Percentiles rank a stretch among this genome's conserved stretches.
These are phyloP conservation scores for Xylaria polymorpha DNA, from an alignment of 2,329 filamentous ascomycete species.

Conservation along the genomic window DNA sequence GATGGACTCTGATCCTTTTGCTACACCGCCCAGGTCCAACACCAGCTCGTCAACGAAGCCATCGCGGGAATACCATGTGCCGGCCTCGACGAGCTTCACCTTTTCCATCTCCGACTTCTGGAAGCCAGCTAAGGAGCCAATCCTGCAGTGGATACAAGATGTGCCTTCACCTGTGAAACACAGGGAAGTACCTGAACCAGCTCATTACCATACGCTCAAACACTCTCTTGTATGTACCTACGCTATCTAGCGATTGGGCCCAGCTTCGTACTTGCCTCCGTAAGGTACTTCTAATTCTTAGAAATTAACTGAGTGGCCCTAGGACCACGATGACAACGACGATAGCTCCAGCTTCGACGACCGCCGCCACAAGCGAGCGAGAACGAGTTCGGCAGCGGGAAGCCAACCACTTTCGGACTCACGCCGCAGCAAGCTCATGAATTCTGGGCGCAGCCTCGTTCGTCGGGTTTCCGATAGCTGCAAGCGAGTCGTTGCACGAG, in stretches of 20 bases:
- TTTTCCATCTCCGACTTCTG: slow-evolving; percentile 44
- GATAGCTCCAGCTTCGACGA: slow-evolving; percentile 29
- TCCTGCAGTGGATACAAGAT: slow-evolving; percentile 47
- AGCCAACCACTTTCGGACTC: slow-evolving; percentile 25
- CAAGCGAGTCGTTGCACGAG: slow-evolving; percentile 35
- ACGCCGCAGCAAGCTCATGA: slow-evolving; percentile 32
- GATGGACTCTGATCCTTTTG: slow-evolving; percentile 12
- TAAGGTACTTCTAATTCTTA: background rate
- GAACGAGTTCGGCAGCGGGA: slow-evolving; percentile 21
- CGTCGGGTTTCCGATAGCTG: slow-evolving; percentile 42
- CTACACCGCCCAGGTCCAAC: slow-evolving; percentile 10
- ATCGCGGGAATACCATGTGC: slow-evolving; percentile 40
- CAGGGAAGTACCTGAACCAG: slow-evolving; percentile 39
- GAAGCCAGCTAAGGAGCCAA: slow-evolving; percentile 41
- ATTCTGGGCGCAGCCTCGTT: slow-evolving; percentile 36
- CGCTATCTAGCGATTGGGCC: background rate
- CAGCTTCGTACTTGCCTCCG: background rate
- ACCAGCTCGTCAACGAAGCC: slow-evolving; percentile 12
- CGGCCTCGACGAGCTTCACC: slow-evolving; percentile 44
- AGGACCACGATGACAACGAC: slow-evolving; percentile 37
- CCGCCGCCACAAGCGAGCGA: slow-evolving; percentile 45
- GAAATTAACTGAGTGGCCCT: background rate
- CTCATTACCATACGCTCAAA: slow-evolving; percentile 41
- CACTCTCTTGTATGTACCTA: slow-evolving; percentile 43
- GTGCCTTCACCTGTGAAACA: slow-evolving; percentile 37